Conservation (phyloP, 2,329 filamentous ascomycete genomes). For the Nothophaeocryptopus gaeumannii region DNA sequence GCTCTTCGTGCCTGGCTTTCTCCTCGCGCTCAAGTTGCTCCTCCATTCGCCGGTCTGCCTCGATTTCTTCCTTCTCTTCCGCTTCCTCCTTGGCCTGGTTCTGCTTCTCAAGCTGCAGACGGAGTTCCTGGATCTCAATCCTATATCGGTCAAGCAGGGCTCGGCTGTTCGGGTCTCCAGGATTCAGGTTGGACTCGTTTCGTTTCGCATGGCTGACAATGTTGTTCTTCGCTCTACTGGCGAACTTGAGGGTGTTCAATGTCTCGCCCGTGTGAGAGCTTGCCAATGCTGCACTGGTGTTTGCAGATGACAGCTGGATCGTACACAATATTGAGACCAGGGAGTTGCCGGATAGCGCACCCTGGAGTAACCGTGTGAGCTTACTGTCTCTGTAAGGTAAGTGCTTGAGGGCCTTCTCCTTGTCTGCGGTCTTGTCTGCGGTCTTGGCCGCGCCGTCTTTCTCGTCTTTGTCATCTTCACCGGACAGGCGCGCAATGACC, state of each 20-base stretch:
- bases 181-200: slow-evolving; percentile 77
- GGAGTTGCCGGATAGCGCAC: slow-evolving; percentile 87
- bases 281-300: slow-evolving; percentile 63
- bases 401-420: slow-evolving; percentile 71
- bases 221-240: slow-evolving; percentile 93
- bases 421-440: slow-evolving; percentile 55
- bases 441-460: slow-evolving; percentile 42
- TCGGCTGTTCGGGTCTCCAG: slow-evolving; percentile 76
- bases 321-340: slow-evolving; percentile 97
- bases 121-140: slow-evolving; percentile 83
- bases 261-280: slow-evolving; percentile 82
- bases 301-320: slow-evolving; percentile 79
- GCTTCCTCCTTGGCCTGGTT: slow-evolving; percentile 60
- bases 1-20: slow-evolving; percentile 75
- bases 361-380: slow-evolving; percentile 86
- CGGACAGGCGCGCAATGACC: slow-evolving; percentile 89
- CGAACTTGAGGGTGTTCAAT: slow-evolving; percentile 94
- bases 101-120: slow-evolving; percentile 77
- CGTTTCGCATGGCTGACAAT: slow-evolving; percentile 96
- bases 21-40: slow-evolving; percentile 74
- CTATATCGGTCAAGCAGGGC: slow-evolving; percentile 90
- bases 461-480: slow-evolving; percentile 84
- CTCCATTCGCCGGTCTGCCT: slow-evolving; percentile 64
- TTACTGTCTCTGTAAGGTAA: slow-evolving; percentile 97
- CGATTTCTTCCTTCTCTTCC: slow-evolving; percentile 50